Evolutionary conservation across 352 stramenopile genomes (phyloP), one percentile per base, ranked within the genome.

Genomic region (Pythium diclinum): DNA sequence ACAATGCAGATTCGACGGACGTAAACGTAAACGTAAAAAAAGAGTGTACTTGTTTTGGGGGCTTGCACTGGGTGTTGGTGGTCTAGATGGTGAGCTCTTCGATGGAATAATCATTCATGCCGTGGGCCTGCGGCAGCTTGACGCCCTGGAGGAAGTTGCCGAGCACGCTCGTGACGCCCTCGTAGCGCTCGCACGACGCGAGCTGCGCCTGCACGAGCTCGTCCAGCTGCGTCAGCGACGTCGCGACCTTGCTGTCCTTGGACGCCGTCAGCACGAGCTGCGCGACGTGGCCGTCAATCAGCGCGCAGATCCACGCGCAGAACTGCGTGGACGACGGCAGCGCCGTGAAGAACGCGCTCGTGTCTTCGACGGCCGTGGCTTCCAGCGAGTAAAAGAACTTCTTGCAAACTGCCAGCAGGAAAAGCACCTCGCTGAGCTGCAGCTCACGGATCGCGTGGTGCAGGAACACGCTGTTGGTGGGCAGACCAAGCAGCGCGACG

Each of bases 141-240:
- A 90, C 78, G 40, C 81, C 79, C n/a, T 77, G 85, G 48, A 94
- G 44, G 48, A 91, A 89, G 77, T 94, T 91, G 65, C 78, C 83
- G 40, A 94, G 70, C 53, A 92, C 86, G 59, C 74, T 81, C 46
- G 90, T 78, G 17, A 92, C 81, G 44, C 67, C 75, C 55, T 92
- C 83, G 63, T 85, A 90, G 60, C 80, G 75, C 19, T 79, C 74
- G 47, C 78, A 87, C 21, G 74, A 69, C 16, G 69, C 61, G 33
- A 92, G 63, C 55, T 89, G 75, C 63, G 77, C 52, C 38, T 82
- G 72, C 30, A 94, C 78, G 49, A 92, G 72, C 16, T 72, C 46
- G 33, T 91, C 74, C 25, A 91, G 56, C 36, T 81, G 73, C 36
- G 76, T 56, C n/a, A 94, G 59, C 38, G 73, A 66, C 10, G 65